Base-by-base conservation (phyloP, 2,329 filamentous ascomycete species). In the Nemania sp. region DNA sequence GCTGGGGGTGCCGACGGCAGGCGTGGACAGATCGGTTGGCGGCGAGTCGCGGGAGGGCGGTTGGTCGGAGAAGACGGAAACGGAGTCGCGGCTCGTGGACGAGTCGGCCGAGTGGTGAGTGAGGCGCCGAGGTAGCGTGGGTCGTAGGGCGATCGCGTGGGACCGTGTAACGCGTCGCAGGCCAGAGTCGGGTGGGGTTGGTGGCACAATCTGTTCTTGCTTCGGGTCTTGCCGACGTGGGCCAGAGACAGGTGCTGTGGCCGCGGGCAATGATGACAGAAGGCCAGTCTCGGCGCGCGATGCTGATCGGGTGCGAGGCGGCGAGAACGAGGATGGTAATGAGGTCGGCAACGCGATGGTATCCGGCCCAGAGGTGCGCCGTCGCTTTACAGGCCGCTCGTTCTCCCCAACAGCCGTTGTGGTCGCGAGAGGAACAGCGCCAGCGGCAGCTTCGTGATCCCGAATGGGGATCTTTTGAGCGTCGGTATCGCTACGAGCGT, bases 321-420 rank as follows among this genome's bases (percentile, higher is more conserved):
- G 22, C 12, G 40, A 37, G 20, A 22, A n/a, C 12, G 41, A 34
- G 17, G 49, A n/a, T 23, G 17, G 33, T 9, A 37, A 26, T 22
- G 41, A 17, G n/a, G 50, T n/a, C 14, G 41, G 30, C 1, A 36
- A 23, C 6, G 22, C 12, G 11, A 6, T 19, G 19, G 37, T 34
- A 57, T 54, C 11, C 56, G 59, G 14, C 28, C 42, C 54, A 2
- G 58, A 65, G 46, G 63, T 58, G 43, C 62, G 61, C 51, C 63
- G 63, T 54, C 65, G 55, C 45, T 67, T 66, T 9, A 57, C 26
- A 14, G 68, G 66, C 17, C 68, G 66, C 26, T 63, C 66, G 41
- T 60, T 64, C n/a, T 63, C 57, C 33, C 66, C 61, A 26, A 63
- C 65, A 7, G 68, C 59, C 9, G 61, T 59, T 2, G 48, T 12